phyloP scores from a whole-genome alignment of 2,329 filamentous ascomycete genomes.

The Cryphonectria carpinicola region DNA sequence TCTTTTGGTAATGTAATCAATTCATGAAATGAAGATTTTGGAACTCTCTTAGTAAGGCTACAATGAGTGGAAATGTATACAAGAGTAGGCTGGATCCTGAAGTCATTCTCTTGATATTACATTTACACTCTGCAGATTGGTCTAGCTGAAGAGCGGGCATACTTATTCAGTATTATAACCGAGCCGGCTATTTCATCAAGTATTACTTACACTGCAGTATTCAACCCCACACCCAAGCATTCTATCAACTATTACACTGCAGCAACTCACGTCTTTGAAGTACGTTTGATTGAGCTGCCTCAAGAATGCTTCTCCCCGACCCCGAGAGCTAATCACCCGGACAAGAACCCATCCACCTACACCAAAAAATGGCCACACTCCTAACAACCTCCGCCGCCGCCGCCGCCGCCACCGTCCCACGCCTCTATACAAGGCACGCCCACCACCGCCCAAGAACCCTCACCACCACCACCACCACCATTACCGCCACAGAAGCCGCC shows the following conservation, averaged over 20 bases:
- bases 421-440: conserved; percentile 12
- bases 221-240: conserved; percentile 11
- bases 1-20: not conserved
- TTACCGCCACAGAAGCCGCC: conserved; percentile 30
- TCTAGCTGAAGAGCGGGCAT: not conserved
- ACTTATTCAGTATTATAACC: conserved; percentile 14
- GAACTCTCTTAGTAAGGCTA: not conserved
- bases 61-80: no score
- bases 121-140: no score
- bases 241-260: not conserved
- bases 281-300: not conserved
- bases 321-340: no score
- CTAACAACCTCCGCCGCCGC: not conserved
- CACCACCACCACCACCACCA: conserved; percentile 24
- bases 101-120: no score
- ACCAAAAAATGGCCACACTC: conserved; percentile 11
- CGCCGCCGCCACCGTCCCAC: not conserved
- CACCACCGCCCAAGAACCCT: conserved; percentile 6
- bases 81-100: no score
- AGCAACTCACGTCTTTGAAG: not conserved
- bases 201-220: not conserved
- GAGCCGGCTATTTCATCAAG: conserved; percentile 12
- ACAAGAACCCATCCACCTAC: no score
- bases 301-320: not conserved
- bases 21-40: no score